A percentile compares a stretch with the other conserved stretches of the same genome.
Conservation (phyloP, 768 basidiomycete genomes). For the Lactarius sp. region DNA sequence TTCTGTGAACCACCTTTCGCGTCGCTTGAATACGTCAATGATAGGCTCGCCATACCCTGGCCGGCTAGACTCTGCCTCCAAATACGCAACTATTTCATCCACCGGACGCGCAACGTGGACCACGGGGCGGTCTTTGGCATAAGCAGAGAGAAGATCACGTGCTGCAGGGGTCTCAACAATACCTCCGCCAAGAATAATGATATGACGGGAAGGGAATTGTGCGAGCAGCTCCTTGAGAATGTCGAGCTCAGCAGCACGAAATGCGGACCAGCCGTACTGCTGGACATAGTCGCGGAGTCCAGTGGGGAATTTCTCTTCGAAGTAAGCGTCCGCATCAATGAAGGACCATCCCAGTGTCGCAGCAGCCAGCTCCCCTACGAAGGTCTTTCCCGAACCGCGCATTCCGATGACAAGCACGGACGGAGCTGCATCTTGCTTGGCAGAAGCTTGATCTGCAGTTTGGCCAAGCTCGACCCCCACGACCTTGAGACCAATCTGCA, state of each 20-base stretch:
- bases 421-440: slow-evolving; percentile 39
- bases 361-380: slow-evolving; percentile 76
- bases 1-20: slow-evolving; percentile 82
- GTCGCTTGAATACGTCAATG: slow-evolving; percentile 74
- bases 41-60: slow-evolving; percentile 89
- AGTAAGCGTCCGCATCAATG: slow-evolving; percentile 81
- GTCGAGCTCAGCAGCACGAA: slow-evolving; percentile 74
- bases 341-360: slow-evolving; percentile 63
- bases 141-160: slow-evolving; percentile 64
- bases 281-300: slow-evolving; percentile 73
- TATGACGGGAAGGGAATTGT: slow-evolving; percentile 50
- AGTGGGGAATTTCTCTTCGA: slow-evolving; percentile 57
- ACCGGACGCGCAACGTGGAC: slow-evolving; percentile 81
- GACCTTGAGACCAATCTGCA: slow-evolving; percentile 81
- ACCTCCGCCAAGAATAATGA: slow-evolving; percentile 91
- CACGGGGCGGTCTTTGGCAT: slow-evolving; percentile 62
- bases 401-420: slow-evolving; percentile 86
- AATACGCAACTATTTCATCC: slow-evolving; percentile 75
- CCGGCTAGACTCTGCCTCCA: slow-evolving; percentile 67
- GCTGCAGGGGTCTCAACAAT: slow-evolving; percentile 84
- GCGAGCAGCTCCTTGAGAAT: slow-evolving; percentile 64
- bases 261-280: slow-evolving; percentile 83
- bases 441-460: slow-evolving; percentile 38
- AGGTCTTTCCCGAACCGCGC: slow-evolving; percentile 95
- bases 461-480: slow-evolving; percentile 74